phyloP scores from a whole-genome alignment of 2,329 filamentous ascomycete species.

The Neurospora sp. region DNA sequence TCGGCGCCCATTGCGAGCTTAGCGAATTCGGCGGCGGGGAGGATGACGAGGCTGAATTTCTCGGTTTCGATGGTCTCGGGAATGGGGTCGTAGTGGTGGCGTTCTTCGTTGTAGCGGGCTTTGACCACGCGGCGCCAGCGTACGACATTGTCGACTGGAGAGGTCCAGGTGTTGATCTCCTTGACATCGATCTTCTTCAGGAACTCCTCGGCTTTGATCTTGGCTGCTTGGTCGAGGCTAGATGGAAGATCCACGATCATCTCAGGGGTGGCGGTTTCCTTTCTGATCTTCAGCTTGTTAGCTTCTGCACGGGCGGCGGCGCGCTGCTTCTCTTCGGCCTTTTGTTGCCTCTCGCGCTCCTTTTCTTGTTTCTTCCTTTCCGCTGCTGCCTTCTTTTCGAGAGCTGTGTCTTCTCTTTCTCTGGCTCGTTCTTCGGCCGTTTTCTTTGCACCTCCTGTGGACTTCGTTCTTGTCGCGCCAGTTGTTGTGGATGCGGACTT shows the following conservation, averaged over 20 bases:
- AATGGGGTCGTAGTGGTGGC: constrained; percentile 56
- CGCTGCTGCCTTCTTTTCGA: constrained; percentile 42
- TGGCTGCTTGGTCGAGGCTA: constrained; percentile 38
- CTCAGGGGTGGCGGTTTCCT: constrained; percentile 61
- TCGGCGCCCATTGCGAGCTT: constrained; percentile 40
- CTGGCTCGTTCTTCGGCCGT: constrained; percentile 27
- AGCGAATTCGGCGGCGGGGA: constrained; percentile 57
- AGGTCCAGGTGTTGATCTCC: constrained; percentile 33
- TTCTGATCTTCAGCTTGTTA: constrained; percentile 64
- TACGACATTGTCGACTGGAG: constrained; percentile 42
- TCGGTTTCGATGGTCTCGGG: constrained; percentile 42
- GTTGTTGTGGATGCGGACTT: constrained; percentile 1
- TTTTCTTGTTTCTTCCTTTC: constrained; percentile 46
- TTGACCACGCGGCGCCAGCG: constrained; percentile 60
- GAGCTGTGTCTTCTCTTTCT: constrained; percentile 35
- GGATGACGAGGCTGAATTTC: constrained; percentile 49
- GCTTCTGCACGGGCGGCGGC: constrained; percentile 59
- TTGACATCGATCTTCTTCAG: constrained; percentile 38
- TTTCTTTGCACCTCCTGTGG: constrained; percentile 15
- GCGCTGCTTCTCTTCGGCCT: constrained; percentile 50
- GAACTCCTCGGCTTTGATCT: constrained; percentile 37
- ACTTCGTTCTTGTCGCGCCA: constrained; percentile 14
- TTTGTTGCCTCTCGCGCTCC: constrained; percentile 50
- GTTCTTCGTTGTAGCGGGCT: constrained; percentile 50
- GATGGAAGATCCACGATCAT: constrained; percentile 66